Percentiles rank a stretch among this genome's conserved stretches.
These are phyloP conservation scores for Bipolaris victoriae DNA, from an alignment of 2,329 filamentous ascomycete genomes.

Conservation along the genomic window DNA sequence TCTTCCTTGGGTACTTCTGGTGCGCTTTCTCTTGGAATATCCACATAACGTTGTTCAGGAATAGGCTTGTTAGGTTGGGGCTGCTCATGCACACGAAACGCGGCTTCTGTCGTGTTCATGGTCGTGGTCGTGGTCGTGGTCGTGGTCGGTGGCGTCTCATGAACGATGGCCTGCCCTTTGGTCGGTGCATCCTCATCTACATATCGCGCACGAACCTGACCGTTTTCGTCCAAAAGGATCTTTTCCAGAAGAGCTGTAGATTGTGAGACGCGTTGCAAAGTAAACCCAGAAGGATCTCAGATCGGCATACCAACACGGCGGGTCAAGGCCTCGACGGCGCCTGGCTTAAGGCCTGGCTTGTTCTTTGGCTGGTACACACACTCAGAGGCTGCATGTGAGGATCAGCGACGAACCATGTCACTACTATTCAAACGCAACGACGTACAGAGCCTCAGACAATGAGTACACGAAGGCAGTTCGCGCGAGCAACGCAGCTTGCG, in stretches of 20 bases:
- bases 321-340: conserved; percentile 43
- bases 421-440: neutral
- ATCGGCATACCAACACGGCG: conserved; percentile 39
- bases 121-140: neutral
- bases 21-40: neutral
- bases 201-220: conserved; percentile 34
- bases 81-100: conserved; percentile 8
- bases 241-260: conserved; percentile 36
- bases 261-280: conserved; percentile 18
- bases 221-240: conserved; percentile 38
- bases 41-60: neutral
- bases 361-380: conserved; percentile 43
- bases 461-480: conserved; percentile 40
- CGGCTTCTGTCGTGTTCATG: neutral
- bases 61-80: neutral
- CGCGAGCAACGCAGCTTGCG: conserved; percentile 42
- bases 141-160: neutral
- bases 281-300: neutral
- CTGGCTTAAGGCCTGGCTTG: conserved; percentile 43
- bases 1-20: neutral
- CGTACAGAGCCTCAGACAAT: conserved; percentile 43
- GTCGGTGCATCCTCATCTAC: conserved; percentile 6
- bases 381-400: conserved; percentile 28
- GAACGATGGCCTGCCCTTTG: neutral
- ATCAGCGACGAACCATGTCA: conserved; percentile 14